Evolutionary conservation across 2,329 filamentous ascomycete genomes (phyloP).

Genomic region (Neofusicoccum laricinum): DNA sequence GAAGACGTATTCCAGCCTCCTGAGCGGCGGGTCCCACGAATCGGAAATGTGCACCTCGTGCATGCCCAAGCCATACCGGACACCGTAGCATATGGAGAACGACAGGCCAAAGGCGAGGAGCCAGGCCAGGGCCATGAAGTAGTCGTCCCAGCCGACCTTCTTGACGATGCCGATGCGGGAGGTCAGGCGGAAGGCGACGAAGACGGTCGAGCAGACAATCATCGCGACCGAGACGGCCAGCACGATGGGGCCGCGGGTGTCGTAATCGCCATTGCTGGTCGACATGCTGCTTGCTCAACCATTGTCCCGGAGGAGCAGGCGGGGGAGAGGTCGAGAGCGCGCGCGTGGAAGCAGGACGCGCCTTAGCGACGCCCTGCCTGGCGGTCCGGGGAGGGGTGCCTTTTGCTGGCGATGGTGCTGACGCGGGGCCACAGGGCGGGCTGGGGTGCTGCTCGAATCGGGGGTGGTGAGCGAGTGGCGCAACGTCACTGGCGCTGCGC

Average conservation of each 20-base stretch:
- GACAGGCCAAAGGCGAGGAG: constrained; percentile 64
- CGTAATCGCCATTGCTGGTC: constrained; percentile 13
- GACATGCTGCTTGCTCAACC: constrained; percentile 16
- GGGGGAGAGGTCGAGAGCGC: not conserved
- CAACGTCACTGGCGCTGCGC: not conserved
- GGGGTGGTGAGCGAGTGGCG: not conserved
- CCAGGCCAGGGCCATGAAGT: constrained; percentile 79
- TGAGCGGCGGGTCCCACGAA: constrained; percentile 51
- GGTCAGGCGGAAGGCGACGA: constrained; percentile 71
- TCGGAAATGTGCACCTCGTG: constrained; percentile 60
- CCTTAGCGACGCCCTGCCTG: not conserved
- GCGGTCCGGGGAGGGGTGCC: not conserved
- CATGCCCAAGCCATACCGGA: constrained; percentile 64
- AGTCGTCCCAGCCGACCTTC: constrained; percentile 72
- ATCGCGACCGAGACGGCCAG: constrained; percentile 69
- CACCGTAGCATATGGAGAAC: constrained; percentile 64
- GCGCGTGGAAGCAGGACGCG: not conserved
- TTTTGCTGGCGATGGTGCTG: not conserved
- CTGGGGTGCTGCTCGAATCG: not conserved
- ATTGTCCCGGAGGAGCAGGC: constrained; percentile 3
- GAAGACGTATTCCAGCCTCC: constrained; percentile 58
- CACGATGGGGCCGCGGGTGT: constrained; percentile 43
- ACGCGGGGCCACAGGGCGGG: no score
- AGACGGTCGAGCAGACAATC: constrained; percentile 66
- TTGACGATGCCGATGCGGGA: constrained; percentile 72